Evolutionary conservation across 805 yeast genomes (phyloP), one percentile per base, ranked within the genome.

Genomic region (Torulaspora quercuum): DNA sequence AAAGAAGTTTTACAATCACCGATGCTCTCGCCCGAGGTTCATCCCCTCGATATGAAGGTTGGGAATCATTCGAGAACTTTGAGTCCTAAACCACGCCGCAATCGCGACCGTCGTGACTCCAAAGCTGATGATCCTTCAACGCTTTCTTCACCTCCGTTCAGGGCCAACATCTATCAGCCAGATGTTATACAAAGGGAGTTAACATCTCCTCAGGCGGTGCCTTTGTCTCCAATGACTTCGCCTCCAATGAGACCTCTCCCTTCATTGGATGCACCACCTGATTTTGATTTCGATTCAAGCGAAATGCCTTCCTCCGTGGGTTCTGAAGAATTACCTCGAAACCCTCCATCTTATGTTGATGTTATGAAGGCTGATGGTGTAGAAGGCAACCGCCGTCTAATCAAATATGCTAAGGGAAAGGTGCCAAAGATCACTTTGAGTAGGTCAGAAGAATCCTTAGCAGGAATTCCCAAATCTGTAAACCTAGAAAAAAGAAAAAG

Each of bases 181-280:
- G 68, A 63, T 1, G 55, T 56, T 11, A 53, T 70, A 13, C 70
- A 69, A 4, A 55, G 67, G 4, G 74, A 66, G 35, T 48, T 78
- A 34, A 63, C 70, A 19, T 78, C 85, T 1, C 82, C 84, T 1
- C 88, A 78, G 43, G 87, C 85, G 3, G 53, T 70, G 29, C 86
- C 86, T 2, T 61, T 67, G 15, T 74, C 82, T 1, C 78, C 80
- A 5, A 48, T 61, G 3, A 66, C 76, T 2, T 55, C 75, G 5
- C 57, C 59, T 7, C 52, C 64, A 5, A 64, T 72, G 21, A 48
- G 82, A 21, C 34, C 46, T 9, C 16, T 29, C 5, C 41, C 41
- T 7, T 15, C 27, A 7, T 28, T 30, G 14, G 44, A 42, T 10
- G 47, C 46, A 3, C 55, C 55, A 7, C 57, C 55, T 9, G 41